Conservation (phyloP, 306 rosid species). For the Cicer yamashitae region DNA sequence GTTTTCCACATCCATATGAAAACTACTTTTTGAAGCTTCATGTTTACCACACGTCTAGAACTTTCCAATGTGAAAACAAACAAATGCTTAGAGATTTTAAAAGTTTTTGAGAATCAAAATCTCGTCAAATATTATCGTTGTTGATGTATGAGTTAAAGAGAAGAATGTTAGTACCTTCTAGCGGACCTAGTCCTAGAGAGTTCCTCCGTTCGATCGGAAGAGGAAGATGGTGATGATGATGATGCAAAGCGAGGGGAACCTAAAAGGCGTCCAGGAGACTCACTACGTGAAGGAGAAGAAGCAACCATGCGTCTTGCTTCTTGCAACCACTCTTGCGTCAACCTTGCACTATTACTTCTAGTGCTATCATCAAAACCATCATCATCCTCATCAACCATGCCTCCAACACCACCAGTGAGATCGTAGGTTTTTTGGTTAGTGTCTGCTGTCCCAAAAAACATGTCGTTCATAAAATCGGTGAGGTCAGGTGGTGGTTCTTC, state of each 20-base stretch:
- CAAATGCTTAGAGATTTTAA: too few relatives aligned
- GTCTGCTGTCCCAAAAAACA: slow-evolving; percentile 63
- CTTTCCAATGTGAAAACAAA: too few relatives aligned
- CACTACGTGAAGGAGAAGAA: slow-evolving; percentile 68
- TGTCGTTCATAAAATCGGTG: slow-evolving; percentile 86
- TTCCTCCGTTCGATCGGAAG: slow-evolving; percentile 61
- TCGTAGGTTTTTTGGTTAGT: slow-evolving; percentile 54
- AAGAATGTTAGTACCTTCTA: slow-evolving; percentile 58
- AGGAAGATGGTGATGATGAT: slow-evolving; percentile 32
- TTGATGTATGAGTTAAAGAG: too few relatives aligned
- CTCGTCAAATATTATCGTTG: too few relatives aligned
- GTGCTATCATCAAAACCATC: slow-evolving; percentile 57
- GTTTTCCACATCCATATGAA: too few relatives aligned
- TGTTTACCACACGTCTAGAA: too few relatives aligned
- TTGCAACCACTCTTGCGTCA: slow-evolving; percentile 78
- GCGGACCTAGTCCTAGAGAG: slow-evolving; percentile 82
- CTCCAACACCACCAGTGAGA: slow-evolving; percentile 51
- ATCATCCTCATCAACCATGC: slow-evolving; percentile 34
- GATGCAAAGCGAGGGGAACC: slow-evolving; percentile 80
- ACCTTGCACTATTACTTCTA: slow-evolving; percentile 58
- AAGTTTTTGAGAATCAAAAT: too few relatives aligned
- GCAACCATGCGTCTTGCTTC: slow-evolving; percentile 76
- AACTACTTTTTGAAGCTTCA: too few relatives aligned
- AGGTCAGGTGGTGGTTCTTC: slow-evolving; percentile 62
- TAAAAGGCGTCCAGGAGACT: slow-evolving; percentile 59